Evolutionary conservation across 2,329 filamentous ascomycete species (phyloP).

Genomic region (Nemania sp.): DNA sequence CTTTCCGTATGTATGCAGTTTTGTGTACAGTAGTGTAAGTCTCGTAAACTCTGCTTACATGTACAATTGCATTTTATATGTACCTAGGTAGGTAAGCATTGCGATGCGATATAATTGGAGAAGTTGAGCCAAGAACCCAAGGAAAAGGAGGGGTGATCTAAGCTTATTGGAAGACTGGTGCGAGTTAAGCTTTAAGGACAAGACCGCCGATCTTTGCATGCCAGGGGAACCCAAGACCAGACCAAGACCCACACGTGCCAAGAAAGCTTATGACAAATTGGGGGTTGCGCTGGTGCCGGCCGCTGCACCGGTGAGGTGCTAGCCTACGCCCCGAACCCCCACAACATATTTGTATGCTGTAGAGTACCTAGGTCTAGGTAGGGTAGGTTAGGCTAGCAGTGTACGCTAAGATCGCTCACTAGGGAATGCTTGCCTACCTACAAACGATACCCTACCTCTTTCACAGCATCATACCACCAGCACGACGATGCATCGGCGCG

Average conservation of each 20-base stretch:
- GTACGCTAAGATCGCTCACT: not conserved
- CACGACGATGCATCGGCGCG: not conserved
- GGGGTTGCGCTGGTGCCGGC: conserved; percentile 12
- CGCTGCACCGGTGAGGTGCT: conserved; percentile 1
- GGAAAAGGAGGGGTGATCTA: not conserved
- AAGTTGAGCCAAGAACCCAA: not conserved
- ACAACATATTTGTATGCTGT: not conserved
- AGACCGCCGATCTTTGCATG: conserved; percentile 34
- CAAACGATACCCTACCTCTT: not conserved
- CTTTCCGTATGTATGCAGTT: no score
- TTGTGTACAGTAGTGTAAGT: no score
- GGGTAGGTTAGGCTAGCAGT: not conserved
- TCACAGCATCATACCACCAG: not conserved
- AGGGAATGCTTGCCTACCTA: no score
- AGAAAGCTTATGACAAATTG: conserved; percentile 37
- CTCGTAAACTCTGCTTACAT: no score
- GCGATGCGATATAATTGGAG: conserved; percentile 5
- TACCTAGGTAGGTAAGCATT: not conserved
- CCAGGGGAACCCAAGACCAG: conserved; percentile 16
- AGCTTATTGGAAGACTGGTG: conserved; percentile 19
- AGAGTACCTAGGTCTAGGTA: no score
- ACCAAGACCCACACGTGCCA: conserved; percentile 10
- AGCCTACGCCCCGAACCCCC: not conserved
- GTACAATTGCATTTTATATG: no score
- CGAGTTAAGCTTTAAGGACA: conserved; percentile 37